phyloP scores from a whole-genome alignment of 2,329 filamentous ascomycete genomes.

The Aspergillus novofumigatus region DNA sequence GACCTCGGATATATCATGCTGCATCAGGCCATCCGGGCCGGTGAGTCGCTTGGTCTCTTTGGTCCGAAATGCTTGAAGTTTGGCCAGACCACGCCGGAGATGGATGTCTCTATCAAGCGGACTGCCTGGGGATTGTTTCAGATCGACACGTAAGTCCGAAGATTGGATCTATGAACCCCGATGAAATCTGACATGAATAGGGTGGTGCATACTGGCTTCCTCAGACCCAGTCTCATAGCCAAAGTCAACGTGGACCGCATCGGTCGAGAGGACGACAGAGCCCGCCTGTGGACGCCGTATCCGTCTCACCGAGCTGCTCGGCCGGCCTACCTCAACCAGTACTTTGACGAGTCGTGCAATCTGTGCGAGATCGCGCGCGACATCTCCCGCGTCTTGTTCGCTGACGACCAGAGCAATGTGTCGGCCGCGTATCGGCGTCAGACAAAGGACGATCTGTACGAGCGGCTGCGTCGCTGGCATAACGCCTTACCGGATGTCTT shows the following conservation, averaged over 20 bases:
- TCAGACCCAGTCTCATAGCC: constrained; percentile 31
- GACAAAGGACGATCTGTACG: constrained; percentile 27
- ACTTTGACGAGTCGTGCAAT: constrained; percentile 32
- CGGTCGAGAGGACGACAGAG: constrained; percentile 14
- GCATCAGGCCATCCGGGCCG: constrained; percentile 33
- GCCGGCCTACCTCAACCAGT: constrained; percentile 25
- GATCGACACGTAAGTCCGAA: constrained; percentile 30
- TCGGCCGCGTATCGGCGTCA: constrained; percentile 12
- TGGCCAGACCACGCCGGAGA: constrained; percentile 24
- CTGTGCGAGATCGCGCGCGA: constrained; percentile 34
- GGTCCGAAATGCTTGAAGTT: constrained; percentile 20
- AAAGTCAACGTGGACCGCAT: constrained; percentile 30
- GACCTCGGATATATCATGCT: constrained; percentile 37
- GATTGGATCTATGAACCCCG: too few relatives aligned
- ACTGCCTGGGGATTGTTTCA: constrained; percentile 38
- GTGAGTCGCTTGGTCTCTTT: constrained; percentile 30
- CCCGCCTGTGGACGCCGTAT: constrained; percentile 28
- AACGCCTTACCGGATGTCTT: constrained; percentile 27
- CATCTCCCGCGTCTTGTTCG: constrained; percentile 32
- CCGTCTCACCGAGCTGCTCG: constrained; percentile 27
- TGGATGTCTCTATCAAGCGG: constrained; percentile 27
- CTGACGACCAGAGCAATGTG: constrained; percentile 7
- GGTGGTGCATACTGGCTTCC: constrained; percentile 32
- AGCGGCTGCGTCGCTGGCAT: constrained; percentile 28
- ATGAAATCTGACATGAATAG: constrained; percentile 12